Base-by-base conservation (phyloP, 106 monocot species). In the Dendrobium chrysotoxum region DNA sequence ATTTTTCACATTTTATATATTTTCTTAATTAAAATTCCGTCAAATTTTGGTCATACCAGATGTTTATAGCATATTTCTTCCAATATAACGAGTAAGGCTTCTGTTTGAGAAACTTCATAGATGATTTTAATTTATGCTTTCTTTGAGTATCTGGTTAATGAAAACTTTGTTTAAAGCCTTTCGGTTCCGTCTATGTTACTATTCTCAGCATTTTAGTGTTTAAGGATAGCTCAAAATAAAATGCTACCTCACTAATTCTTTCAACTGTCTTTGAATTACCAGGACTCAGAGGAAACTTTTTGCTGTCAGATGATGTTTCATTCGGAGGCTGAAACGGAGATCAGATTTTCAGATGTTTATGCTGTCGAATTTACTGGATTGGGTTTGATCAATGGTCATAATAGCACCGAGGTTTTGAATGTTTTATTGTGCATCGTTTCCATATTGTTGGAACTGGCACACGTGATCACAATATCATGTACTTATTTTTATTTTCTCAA, bases 331-430 rank as follows among this genome's bases (percentile, higher is more conserved):
- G 88, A 91, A 84, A 77, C 64, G 65, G 84, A 85, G 79, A 81
- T 93, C 53, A 83, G 75, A 84, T 96, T 90, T 84, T 85, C 89
- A 30, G 83, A 96, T 83, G 77, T 93, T 30, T 96, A 96, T 87
- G 96, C 89, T 79, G 84, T 91, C 53, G 91, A 96, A 75, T 81
- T 71, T 55, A 82, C 80, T 77, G 85, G 80, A 26, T 79, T 68
- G 79, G 93, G 96, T 31, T 82, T 77, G 58, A 76, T 96, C n/a
- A 65, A 81, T 65, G 81, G 70, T 20, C 57, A 47, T 21, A 72
- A 67, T 72, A 74, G 81, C 75, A 47, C 46, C 40, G 86, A 92
- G 95, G 92, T 95, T 81, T 28, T 30, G 23, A 45, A 20, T 38
- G 50, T 71, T 77, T 11, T 54, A 31, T 70, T 17, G 31, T 81